These are phyloP conservation scores for Hypoxylon sp. DNA, from an alignment of 2,329 filamentous ascomycete genomes.

Conservation along the genomic window DNA sequence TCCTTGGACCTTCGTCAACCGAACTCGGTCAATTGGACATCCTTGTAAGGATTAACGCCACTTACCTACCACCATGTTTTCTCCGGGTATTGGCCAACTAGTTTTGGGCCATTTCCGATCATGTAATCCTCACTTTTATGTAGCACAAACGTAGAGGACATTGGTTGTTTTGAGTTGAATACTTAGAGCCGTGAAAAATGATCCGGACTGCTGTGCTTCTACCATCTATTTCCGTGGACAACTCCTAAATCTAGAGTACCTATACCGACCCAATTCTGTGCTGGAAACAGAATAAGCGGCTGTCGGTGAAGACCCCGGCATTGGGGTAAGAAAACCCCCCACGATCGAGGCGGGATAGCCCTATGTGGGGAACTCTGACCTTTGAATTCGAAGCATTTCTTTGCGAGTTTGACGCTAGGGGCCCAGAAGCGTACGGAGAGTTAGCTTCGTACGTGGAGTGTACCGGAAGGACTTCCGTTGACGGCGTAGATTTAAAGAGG, in stretches of 20 bases:
- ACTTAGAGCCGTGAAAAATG: not conserved
- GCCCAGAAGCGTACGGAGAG: constrained; percentile 7
- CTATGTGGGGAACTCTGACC: constrained; percentile 26
- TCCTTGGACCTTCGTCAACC: constrained; percentile 24
- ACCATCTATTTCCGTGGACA: not conserved
- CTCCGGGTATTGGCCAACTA: constrained; percentile 11
- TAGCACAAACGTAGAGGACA: not conserved
- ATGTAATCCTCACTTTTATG: not conserved
- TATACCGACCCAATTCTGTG: not conserved
- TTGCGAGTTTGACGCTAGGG: constrained; percentile 11
- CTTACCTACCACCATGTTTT: constrained; percentile 20
- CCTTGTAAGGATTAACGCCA: constrained; percentile 30
- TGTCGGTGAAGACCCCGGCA: constrained; percentile 12
- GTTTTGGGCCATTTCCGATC: constrained; percentile 20
- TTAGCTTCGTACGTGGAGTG: constrained; percentile 30
- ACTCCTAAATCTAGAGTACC: not conserved
- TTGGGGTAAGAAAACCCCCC: constrained; percentile 35
- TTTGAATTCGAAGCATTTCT: constrained; percentile 18
- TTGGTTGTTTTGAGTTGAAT: not conserved
- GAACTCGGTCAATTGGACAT: constrained; percentile 37
- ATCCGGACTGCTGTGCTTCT: not conserved
- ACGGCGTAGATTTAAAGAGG: constrained; percentile 6
- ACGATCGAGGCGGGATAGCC: constrained; percentile 30
- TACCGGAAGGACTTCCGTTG: constrained; percentile 27
- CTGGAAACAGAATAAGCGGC: not conserved